Evolutionary conservation across 2,329 filamentous ascomycete genomes (phyloP), one percentile per base, ranked within the genome.

Genomic region (Hymenoscyphus albidus): DNA sequence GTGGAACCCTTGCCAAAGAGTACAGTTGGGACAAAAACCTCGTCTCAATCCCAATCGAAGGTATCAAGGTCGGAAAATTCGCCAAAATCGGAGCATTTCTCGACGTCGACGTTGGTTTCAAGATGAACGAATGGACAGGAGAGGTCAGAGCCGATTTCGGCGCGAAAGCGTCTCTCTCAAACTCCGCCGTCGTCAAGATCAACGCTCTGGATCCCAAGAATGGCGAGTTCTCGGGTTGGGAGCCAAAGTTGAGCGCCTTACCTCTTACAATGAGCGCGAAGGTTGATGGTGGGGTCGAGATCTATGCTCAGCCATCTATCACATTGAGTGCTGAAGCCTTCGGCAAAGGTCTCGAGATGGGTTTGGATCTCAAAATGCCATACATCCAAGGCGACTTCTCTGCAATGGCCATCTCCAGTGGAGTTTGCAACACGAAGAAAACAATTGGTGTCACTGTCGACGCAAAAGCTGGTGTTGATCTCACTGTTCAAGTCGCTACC

Each of bases 61-160:
- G 58, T n/a, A 18, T 60, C 58, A 60, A 60, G 31, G 58, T 60
- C 1, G 58, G 58, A 16, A 60, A 48, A 39, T 60, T 60, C 44
- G 58, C 16, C 7, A 60, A 60, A 40, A 60, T 60, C 18, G 58
- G 39, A 60, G 58, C 58, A 10, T 60, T 60, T 12, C 58, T 60
- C 1, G 58, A 60, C 13, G 58, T 60, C n/a, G 58, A 48, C 12
- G 58, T 60, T 12, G 58, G 58, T 39, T 60, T 60, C 58, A 48
- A 22, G 5, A 60, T 60, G 39, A 22, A 60, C 27, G 58, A 60
- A 31, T 60, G 39, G 58, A 42, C 18, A 35, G 58, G 58, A 44
- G 58, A 60, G n/a, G 58, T 60, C 22, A 40, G 44, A 14, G 58
- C 58, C 4, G 44, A 18, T 48, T 60, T 60, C 39, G 58, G 58